Conservation (phyloP, 2,329 filamentous ascomycete genomes). For the Claviceps pusilla region DNA sequence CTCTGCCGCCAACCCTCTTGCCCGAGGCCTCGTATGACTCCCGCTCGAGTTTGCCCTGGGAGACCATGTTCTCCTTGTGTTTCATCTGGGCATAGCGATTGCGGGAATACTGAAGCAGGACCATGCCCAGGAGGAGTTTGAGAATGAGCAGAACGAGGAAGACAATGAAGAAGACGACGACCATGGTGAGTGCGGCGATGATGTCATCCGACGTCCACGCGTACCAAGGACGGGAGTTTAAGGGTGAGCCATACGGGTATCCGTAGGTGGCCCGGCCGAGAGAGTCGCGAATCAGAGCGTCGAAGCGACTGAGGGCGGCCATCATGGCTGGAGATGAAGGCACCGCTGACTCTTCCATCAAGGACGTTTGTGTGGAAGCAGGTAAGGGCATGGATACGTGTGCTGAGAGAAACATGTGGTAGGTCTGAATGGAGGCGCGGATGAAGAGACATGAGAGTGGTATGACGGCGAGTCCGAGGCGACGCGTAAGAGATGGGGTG, state of each 20-base stretch:
- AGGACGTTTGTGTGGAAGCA: slow-evolving; percentile 48
- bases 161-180: slow-evolving; percentile 68
- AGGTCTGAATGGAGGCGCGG: slow-evolving; percentile 84
- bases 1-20: slow-evolving; percentile 65
- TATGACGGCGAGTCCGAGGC: slow-evolving; percentile 80
- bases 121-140: slow-evolving; percentile 81
- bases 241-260: slow-evolving; percentile 28
- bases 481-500: slow-evolving; percentile 75
- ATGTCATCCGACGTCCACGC: slow-evolving; percentile 54
- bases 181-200: slow-evolving; percentile 66
- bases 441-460: slow-evolving; percentile 92
- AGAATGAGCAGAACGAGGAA: slow-evolving; percentile 74
- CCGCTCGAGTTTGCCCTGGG: slow-evolving; percentile 30
- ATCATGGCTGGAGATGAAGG: slow-evolving; percentile 59
- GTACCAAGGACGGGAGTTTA: slow-evolving; percentile 30
- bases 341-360: slow-evolving; percentile 46
- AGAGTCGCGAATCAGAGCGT: slow-evolving; percentile 59
- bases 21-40: slow-evolving; percentile 54
- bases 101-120: slow-evolving; percentile 63
- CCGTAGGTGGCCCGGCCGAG: slow-evolving; percentile 61
- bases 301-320: slow-evolving; percentile 64
- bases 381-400: slow-evolving; percentile 62
- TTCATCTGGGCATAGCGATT: slow-evolving; percentile 74
- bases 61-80: slow-evolving; percentile 40
- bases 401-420: slow-evolving; percentile 92